Percentiles rank a stretch among this genome's conserved stretches.
Conservation (phyloP, 73 alveolate species). For the Tetrahymena thermophila region DNA sequence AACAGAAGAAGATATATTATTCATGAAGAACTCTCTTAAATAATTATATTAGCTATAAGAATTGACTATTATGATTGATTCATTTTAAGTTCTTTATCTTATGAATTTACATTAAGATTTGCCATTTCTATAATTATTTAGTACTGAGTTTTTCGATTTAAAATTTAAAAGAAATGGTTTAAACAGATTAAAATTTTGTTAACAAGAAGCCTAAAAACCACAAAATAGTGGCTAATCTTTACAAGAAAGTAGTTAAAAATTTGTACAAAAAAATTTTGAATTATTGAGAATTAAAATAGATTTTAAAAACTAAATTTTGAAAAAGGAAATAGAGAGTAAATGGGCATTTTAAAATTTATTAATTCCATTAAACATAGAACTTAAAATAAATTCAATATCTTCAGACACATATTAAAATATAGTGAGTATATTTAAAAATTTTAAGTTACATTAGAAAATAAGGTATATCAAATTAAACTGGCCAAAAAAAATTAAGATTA, state of each 20-base stretch:
- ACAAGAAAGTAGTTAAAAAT: too few relatives aligned
- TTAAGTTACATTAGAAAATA: too few relatives aligned
- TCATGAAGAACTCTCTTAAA: background rate
- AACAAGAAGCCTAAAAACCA: background rate
- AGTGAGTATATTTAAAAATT: too few relatives aligned
- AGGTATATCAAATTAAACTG: background rate
- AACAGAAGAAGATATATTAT: background rate
- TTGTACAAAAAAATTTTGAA: too few relatives aligned
- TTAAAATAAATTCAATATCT: too few relatives aligned
- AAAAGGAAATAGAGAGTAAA: background rate
- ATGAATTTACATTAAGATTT: background rate
- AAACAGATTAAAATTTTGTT: background rate
- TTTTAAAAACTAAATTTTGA: too few relatives aligned
- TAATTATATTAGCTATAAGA: background rate
- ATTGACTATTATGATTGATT: background rate
- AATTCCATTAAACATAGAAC: background rate
- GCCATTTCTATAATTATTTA: background rate
- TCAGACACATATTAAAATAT: too few relatives aligned
- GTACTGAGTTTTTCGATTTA: background rate
- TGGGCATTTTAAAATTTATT: background rate
- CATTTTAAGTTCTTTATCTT: background rate
- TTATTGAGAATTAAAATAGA: background rate
- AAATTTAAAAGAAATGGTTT: background rate
- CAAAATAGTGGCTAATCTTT: background rate
- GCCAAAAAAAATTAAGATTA: background rate